A percentile compares a stretch with the other conserved stretches of the same genome.
These are phyloP conservation scores for Pyrenula massariospora DNA, from an alignment of 495 filamentous ascomycete species.

Conservation along the genomic window DNA sequence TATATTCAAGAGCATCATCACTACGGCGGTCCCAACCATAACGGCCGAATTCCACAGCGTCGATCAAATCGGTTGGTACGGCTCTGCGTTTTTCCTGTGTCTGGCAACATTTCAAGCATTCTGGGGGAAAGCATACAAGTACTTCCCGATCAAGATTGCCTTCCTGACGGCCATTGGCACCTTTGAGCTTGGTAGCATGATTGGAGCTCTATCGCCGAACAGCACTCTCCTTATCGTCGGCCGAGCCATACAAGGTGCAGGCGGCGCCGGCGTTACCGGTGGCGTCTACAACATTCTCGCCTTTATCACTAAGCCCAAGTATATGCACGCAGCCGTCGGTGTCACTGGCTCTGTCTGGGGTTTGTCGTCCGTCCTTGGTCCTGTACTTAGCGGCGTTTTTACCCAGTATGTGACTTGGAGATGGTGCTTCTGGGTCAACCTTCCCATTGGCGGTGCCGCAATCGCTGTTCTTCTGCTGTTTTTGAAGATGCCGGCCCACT, in stretches of 20 bases:
- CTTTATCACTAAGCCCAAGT: slow-evolving; percentile 2
- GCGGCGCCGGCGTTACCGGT: slow-evolving; percentile 18
- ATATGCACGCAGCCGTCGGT: slow-evolving; percentile 29
- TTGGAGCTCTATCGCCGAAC: slow-evolving; percentile 40
- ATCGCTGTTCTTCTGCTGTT: background rate
- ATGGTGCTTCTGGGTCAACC: slow-evolving; percentile 56
- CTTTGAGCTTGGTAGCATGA: slow-evolving; percentile 55
- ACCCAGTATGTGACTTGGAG: slow-evolving; percentile 29
- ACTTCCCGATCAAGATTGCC: slow-evolving; percentile 30
- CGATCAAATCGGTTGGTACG: slow-evolving; percentile 55
- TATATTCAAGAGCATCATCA: slow-evolving; percentile 42
- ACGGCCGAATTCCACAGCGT: slow-evolving; percentile 57
- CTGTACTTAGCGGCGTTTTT: slow-evolving; percentile 15
- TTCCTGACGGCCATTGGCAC: slow-evolving; percentile 49
- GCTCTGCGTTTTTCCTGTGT: slow-evolving; percentile 55
- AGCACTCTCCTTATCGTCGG: slow-evolving; percentile 54
- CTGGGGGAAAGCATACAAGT: slow-evolving; percentile 21
- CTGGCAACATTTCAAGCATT: slow-evolving; percentile 40
- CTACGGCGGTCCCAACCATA: slow-evolving; percentile 61
- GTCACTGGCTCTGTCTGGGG: slow-evolving; percentile 28
- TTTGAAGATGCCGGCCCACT: slow-evolving; percentile 19
- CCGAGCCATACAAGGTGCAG: slow-evolving; percentile 57
- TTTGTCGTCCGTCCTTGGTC: slow-evolving; percentile 33
- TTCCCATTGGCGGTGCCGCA: slow-evolving; percentile 13
- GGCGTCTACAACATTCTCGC: slow-evolving; percentile 18